These are phyloP conservation scores for Nyssa sinensis DNA, from an alignment of 148 eudicot genomes.

Conservation along the genomic window DNA sequence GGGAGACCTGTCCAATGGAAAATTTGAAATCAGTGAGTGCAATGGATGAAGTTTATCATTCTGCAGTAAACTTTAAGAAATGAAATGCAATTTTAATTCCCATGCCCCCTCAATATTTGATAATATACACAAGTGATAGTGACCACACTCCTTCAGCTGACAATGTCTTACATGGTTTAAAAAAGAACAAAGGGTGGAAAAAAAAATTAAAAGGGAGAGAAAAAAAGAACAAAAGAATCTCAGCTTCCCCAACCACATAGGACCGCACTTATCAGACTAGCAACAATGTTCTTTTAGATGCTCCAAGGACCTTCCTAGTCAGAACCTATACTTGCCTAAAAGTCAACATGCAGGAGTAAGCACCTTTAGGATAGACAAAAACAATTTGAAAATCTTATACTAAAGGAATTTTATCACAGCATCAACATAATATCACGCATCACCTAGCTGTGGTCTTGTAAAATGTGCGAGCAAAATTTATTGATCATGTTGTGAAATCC, in stretches of 20 bases:
- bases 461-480: no score
- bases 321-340: not conserved
- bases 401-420: not conserved
- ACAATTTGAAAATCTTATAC: not conserved
- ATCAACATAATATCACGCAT: not conserved
- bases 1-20: conserved; percentile 52
- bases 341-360: not conserved
- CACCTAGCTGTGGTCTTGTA: not conserved
- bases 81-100: not conserved
- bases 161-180: not conserved
- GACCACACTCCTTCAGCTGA: not conserved
- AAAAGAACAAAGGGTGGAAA: no score
- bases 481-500: no score
- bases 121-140: not conserved
- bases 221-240: not conserved
- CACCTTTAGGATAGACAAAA: not conserved
- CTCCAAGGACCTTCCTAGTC: not conserved
- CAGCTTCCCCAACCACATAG: not conserved
- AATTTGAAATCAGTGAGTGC: not conserved
- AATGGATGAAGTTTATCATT: not conserved
- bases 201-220: no score
- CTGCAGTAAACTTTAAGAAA: not conserved
- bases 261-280: not conserved
- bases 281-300: not conserved
- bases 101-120: not conserved